Evolutionary conservation across 345 rosid species (phyloP).

Genomic region (Ceriops decandra): DNA sequence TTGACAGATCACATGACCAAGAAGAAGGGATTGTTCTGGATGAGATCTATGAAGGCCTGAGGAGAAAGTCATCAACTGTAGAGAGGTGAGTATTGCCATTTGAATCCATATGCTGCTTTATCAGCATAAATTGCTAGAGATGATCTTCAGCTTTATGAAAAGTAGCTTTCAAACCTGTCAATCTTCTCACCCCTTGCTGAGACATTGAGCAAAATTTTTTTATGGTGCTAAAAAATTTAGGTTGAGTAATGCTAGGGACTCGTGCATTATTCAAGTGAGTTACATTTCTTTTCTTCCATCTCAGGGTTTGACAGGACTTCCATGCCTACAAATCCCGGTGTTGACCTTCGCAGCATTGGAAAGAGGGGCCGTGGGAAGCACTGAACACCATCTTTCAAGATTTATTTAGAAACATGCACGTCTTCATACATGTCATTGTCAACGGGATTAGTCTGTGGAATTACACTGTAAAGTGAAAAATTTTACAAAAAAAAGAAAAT

Average conservation of each 20-base stretch:
- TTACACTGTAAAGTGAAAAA: conserved; percentile 35
- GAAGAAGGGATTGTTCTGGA: conserved; percentile 88
- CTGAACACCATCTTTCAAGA: conserved; percentile 1
- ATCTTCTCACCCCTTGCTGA: too few relatives aligned
- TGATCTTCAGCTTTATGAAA: background rate
- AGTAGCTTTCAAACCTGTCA: background rate
- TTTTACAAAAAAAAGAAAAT: conserved; percentile 13
- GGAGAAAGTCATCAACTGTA: conserved; percentile 14
- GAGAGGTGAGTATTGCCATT: conserved; percentile 29
- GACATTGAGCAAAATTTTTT: too few relatives aligned
- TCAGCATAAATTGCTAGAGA: background rate
- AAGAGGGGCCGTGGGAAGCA: background rate
- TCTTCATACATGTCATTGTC: conserved; percentile 22
- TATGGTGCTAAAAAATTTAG: background rate
- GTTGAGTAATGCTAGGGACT: too few relatives aligned
- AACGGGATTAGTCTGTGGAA: conserved; percentile 24
- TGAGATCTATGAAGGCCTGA: conserved; percentile 75
- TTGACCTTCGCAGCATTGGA: background rate
- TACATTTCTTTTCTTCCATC: background rate
- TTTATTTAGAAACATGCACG: background rate
- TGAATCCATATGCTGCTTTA: conserved; percentile 1
- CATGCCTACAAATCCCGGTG: background rate
- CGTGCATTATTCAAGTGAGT: background rate
- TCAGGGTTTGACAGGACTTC: background rate
- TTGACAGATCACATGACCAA: conserved; percentile 39